Conservation (phyloP, 2,329 filamentous ascomycete genomes). For the Colletotrichum navitas region DNA sequence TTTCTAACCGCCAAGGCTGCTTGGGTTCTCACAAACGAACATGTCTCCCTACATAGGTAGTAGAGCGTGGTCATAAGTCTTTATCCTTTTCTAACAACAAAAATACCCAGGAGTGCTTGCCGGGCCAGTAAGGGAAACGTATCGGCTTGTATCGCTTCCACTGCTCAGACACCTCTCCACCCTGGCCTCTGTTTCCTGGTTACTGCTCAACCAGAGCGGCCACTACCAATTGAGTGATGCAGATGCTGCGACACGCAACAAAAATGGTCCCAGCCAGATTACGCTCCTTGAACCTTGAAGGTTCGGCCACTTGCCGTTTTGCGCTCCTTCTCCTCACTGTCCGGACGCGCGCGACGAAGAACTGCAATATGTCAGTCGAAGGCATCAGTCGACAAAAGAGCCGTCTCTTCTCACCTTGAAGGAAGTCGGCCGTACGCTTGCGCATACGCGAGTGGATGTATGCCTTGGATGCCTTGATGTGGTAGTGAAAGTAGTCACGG, state of each 20-base stretch:
- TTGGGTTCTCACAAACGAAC: not conserved
- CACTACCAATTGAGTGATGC: not conserved
- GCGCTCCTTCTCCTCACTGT: constrained; percentile 96
- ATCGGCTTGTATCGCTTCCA: not conserved
- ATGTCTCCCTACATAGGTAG: not conserved
- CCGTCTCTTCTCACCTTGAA: constrained; percentile 80
- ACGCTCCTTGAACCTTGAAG: constrained; percentile 72
- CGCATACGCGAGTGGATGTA: constrained; percentile 99
- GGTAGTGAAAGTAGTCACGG: constrained; percentile 99
- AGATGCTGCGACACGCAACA: not conserved
- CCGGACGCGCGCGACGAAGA: constrained; percentile 93
- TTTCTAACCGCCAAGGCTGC: constrained; percentile 23
- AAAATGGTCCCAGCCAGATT: not conserved
- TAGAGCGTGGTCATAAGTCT: constrained; percentile 31
- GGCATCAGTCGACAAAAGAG: not conserved
- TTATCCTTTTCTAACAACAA: constrained; percentile 13
- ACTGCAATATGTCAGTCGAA: constrained; percentile 64
- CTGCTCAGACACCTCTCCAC: not conserved
- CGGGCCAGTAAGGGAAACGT: not conserved
- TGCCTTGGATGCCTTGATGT: constrained; percentile 99
- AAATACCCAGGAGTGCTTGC: not conserved
- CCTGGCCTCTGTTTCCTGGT: not conserved
- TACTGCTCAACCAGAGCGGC: not conserved
- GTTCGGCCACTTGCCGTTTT: constrained; percentile 98
- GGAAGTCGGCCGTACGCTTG: constrained; percentile 96